Evolutionary conservation across 768 basidiomycete species (phyloP).

Genomic region (Pleurotus ostreatus): DNA sequence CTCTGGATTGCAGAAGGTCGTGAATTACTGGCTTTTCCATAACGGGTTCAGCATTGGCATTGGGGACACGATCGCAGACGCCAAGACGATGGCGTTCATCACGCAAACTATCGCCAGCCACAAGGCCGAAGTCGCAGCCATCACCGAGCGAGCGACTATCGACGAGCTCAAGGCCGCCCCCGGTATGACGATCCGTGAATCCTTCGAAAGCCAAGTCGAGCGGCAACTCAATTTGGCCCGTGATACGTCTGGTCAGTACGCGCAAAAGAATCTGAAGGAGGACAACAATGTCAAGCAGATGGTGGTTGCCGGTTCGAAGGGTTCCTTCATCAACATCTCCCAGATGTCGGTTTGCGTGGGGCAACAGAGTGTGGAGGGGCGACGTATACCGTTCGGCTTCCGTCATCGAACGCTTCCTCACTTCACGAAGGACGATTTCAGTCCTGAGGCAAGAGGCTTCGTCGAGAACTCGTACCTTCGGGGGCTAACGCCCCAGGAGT

Average conservation of each 20-base stretch:
- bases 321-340: slow-evolving; percentile 99
- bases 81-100: slow-evolving; percentile 83
- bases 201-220: slow-evolving; percentile 92
- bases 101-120: slow-evolving; percentile 76
- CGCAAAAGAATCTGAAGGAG: slow-evolving; percentile 96
- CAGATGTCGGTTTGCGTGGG: slow-evolving; percentile 99
- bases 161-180: slow-evolving; percentile 87
- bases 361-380: slow-evolving; percentile 97
- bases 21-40: slow-evolving; percentile 99
- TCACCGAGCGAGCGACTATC: slow-evolving; percentile 81
- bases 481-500: slow-evolving; percentile 95
- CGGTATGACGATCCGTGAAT: slow-evolving; percentile 99
- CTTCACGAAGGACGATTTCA: slow-evolving; percentile 98
- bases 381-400: slow-evolving; percentile 98
- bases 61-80: slow-evolving; percentile 95
- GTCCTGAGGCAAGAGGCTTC: slow-evolving; percentile 95
- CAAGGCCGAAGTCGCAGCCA: slow-evolving; percentile 72
- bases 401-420: slow-evolving; percentile 94
- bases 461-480: slow-evolving; percentile 98
- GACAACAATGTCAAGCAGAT: slow-evolving; percentile 99
- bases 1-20: slow-evolving; percentile 90
- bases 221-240: slow-evolving; percentile 91
- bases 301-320: slow-evolving; percentile 99
- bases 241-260: slow-evolving; percentile 92
- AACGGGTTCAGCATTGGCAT: slow-evolving; percentile 99